Evolutionary conservation across 176 grass and related monocot genomes (phyloP).

Genomic region (Pharus latifolius): DNA sequence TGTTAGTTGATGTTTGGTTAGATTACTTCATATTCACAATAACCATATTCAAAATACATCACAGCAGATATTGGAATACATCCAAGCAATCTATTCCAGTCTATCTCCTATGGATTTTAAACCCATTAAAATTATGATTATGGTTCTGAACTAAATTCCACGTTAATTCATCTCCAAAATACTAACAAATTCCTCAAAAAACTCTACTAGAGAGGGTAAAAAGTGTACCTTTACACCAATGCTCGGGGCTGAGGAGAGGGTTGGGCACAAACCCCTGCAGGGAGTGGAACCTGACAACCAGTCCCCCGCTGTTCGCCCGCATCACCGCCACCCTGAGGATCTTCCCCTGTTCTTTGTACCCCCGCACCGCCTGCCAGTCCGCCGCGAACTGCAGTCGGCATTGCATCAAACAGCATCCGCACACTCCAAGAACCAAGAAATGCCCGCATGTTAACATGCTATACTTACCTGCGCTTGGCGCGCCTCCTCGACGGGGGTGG

Average conservation of each 20-base stretch:
- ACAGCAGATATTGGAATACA: too few species aligned
- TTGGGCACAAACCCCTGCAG: constrained; percentile 87
- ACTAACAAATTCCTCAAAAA: neutral
- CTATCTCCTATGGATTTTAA: too few species aligned
- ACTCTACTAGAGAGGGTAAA: neutral
- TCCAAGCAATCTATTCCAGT: too few species aligned
- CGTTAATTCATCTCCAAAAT: neutral
- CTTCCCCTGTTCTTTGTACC: constrained; percentile 40
- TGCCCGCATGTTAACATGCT: neutral
- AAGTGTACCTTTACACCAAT: constrained; percentile 52
- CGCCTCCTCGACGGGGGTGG: constrained; percentile 26
- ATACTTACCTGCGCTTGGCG: constrained; percentile 32
- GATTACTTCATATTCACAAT: too few species aligned
- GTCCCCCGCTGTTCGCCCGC: constrained; percentile 62
- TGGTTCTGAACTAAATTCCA: too few species aligned
- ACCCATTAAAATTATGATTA: too few species aligned
- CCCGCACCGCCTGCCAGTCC: constrained; percentile 60
- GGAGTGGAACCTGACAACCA: constrained; percentile 63
- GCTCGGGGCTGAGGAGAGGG: constrained; percentile 68
- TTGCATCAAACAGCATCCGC: constrained; percentile 18
- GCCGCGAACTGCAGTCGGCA: constrained; percentile 44
- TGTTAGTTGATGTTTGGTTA: too few species aligned
- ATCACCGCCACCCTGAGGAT: constrained; percentile 40
- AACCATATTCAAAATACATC: too few species aligned
- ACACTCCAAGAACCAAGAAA: neutral